Conservation (phyloP, 495 filamentous ascomycete species). For the Copromyces sp. region DNA sequence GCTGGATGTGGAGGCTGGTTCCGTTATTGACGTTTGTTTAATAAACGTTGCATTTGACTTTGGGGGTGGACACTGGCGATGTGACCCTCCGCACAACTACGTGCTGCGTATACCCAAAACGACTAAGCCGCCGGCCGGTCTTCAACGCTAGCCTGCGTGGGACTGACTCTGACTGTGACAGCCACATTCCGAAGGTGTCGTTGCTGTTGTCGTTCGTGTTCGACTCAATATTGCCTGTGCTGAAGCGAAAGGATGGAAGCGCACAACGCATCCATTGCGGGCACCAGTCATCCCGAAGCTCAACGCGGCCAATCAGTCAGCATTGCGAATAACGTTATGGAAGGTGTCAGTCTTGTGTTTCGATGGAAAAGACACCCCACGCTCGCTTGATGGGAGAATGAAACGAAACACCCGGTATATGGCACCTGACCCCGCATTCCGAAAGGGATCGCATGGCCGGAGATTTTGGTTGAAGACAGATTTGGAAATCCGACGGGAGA, state of each 20-base stretch:
- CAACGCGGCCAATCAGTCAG: neutral
- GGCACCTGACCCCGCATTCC: constrained; percentile 1
- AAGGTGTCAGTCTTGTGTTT: neutral
- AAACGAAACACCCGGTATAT: neutral
- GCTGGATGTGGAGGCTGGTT: neutral
- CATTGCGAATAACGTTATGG: neutral
- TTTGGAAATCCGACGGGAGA: neutral
- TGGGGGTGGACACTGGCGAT: neutral
- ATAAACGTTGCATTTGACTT: neutral
- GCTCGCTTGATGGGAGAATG: neutral
- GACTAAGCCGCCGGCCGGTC: neutral
- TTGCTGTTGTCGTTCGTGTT: neutral
- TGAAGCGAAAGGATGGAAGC: neutral
- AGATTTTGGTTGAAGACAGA: neutral
- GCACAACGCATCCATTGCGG: neutral
- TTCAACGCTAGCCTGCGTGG: neutral
- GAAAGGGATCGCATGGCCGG: neutral
- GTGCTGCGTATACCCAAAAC: neutral
- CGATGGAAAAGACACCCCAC: constrained; percentile 1
- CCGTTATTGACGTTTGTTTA: neutral
- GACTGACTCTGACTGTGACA: neutral
- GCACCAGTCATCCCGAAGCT: neutral
- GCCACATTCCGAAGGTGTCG: neutral
- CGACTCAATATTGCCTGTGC: neutral
- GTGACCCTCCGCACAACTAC: neutral